phyloP scores from a whole-genome alignment of 1,139 yeast species.

The Eremothecium coryli region DNA sequence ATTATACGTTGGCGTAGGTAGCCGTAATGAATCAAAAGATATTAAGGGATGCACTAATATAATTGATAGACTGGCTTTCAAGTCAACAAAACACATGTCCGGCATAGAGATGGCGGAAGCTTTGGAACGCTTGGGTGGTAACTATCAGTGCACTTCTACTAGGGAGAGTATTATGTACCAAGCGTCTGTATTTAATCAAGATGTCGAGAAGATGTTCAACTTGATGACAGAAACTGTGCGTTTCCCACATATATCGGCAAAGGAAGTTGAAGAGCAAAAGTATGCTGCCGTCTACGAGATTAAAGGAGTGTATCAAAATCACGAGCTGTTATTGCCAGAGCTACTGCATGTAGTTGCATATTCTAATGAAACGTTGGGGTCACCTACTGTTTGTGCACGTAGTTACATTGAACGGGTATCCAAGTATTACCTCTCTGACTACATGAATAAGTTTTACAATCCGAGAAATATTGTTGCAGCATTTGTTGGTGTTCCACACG shows the following conservation, averaged over 20 bases:
- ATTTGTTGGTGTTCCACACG: constrained; percentile 77
- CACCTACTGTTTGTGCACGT: constrained; percentile 74
- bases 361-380: constrained; percentile 63
- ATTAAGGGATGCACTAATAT: constrained; percentile 72
- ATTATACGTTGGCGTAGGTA: constrained; percentile 82
- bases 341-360: constrained; percentile 78
- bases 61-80: constrained; percentile 80
- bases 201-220: constrained; percentile 73
- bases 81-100: constrained; percentile 54
- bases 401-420: constrained; percentile 53
- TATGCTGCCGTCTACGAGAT: constrained; percentile 75
- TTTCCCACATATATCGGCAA: constrained; percentile 55
- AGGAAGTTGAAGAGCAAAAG: constrained; percentile 67
- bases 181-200: constrained; percentile 84
- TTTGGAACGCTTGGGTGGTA: constrained; percentile 80
- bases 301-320: constrained; percentile 69
- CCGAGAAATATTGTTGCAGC: constrained; percentile 84
- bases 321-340: constrained; percentile 85
- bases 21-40: constrained; percentile 57
- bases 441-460: constrained; percentile 58
- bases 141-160: constrained; percentile 87
- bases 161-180: constrained; percentile 90
- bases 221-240: constrained; percentile 74
- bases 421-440: constrained; percentile 46
- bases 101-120: constrained; percentile 69